Evolutionary conservation across 2,329 filamentous ascomycete species (phyloP).

Genomic region (Chrysosporium queenslandicum): DNA sequence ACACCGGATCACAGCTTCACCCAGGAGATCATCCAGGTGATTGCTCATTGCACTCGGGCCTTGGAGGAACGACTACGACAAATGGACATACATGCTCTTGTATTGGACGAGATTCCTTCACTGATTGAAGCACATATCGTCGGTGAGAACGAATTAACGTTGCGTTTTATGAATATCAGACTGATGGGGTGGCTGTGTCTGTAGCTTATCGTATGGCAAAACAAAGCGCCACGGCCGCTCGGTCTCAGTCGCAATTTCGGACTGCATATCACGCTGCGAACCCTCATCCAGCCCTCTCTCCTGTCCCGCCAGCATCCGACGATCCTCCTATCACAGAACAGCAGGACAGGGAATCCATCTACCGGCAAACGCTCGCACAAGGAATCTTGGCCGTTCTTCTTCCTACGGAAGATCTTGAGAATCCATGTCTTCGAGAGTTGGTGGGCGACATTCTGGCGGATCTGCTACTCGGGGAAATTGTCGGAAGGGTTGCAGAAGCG

Average conservation of each 20-base stretch:
- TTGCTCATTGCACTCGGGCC: slow-evolving; percentile 81
- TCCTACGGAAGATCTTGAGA: slow-evolving; percentile 85
- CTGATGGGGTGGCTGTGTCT: slow-evolving; percentile 3
- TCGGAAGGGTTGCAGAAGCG: slow-evolving; percentile 72
- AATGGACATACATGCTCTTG: slow-evolving; percentile 69
- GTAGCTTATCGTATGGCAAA: slow-evolving; percentile 64
- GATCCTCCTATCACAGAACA: slow-evolving; percentile 49
- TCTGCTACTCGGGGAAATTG: slow-evolving; percentile 72
- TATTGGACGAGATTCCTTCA: slow-evolving; percentile 80
- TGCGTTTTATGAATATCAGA: not conserved
- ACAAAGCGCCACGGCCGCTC: slow-evolving; percentile 47
- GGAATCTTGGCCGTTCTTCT: slow-evolving; percentile 72
- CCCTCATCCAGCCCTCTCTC: slow-evolving; percentile 70
- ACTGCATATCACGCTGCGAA: slow-evolving; percentile 73
- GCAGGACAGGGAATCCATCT: slow-evolving; percentile 65
- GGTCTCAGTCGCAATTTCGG: slow-evolving; percentile 53
- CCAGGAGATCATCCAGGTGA: slow-evolving; percentile 76
- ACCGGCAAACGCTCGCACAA: slow-evolving; percentile 80
- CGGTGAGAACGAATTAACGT: slow-evolving; percentile 27
- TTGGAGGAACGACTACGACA: slow-evolving; percentile 76
- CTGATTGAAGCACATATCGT: slow-evolving; percentile 69
- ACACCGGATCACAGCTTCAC: slow-evolving; percentile 83
- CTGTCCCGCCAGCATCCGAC: slow-evolving; percentile 54
- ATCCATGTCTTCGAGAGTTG: slow-evolving; percentile 70
- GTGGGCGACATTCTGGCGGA: slow-evolving; percentile 83